Percentiles rank a stretch among this genome's conserved stretches.
phyloP scores from a whole-genome alignment of 2,329 filamentous ascomycete species.

The Trichoderma semiorbis region DNA sequence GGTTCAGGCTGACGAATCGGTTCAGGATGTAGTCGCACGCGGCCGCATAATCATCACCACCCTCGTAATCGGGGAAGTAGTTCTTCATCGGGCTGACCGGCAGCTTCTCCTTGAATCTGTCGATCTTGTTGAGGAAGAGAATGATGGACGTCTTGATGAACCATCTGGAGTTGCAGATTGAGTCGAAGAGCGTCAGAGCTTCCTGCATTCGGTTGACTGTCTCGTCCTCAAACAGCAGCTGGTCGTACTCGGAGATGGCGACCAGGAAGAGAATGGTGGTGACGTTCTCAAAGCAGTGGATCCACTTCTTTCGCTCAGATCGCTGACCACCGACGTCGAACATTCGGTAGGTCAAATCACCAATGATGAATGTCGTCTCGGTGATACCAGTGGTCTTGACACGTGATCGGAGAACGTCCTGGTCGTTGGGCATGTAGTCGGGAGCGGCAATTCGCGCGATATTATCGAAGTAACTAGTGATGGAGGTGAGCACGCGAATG shows the following conservation, averaged over 20 bases:
- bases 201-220: conserved; percentile 95
- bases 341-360: conserved; percentile 93
- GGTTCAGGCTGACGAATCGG: conserved; percentile 96
- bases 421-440: conserved; percentile 92
- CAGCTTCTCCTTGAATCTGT: conserved; percentile 84
- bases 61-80: conserved; percentile 89
- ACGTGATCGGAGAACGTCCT: conserved; percentile 92
- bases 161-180: conserved; percentile 84
- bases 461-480: conserved; percentile 86
- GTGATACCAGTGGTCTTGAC: conserved; percentile 98
- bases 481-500: conserved; percentile 2
- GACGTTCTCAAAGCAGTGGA: conserved; percentile 97
- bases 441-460: conserved; percentile 85
- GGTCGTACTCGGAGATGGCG: conserved; percentile 95
- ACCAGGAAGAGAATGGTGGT: conserved; percentile 95
- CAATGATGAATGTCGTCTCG: conserved; percentile 93
- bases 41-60: conserved; percentile 89
- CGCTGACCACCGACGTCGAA: conserved; percentile 95
- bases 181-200: conserved; percentile 80
- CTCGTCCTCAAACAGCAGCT: conserved; percentile 93
- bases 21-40: conserved; percentile 99
- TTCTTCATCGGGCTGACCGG: conserved; percentile 79
- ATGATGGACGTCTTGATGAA: conserved; percentile 90
- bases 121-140: conserved; percentile 86
- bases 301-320: conserved; percentile 98